Percentiles rank a stretch among this genome's conserved stretches.
Evolutionary conservation across 192 early-diverging fungal species (phyloP).

Genomic region (Podila epigama): DNA sequence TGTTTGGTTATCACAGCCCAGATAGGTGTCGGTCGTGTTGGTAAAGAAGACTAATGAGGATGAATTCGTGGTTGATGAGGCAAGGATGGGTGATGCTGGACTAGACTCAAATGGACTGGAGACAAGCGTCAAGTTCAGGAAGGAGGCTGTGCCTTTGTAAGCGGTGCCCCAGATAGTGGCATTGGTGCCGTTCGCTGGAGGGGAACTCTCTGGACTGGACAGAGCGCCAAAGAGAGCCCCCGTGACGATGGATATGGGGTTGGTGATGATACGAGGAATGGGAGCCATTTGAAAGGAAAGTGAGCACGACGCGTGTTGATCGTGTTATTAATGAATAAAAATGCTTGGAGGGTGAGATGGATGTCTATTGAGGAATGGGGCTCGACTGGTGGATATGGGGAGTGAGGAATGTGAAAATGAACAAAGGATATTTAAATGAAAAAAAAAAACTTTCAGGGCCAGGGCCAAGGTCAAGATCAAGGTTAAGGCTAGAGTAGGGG

Average conservation of each 20-base stretch:
- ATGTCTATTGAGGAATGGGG: not conserved
- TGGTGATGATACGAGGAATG: constrained; percentile 22
- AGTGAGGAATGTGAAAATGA: constrained; percentile 3
- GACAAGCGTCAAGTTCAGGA: constrained; percentile 25
- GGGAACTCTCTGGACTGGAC: constrained; percentile 30
- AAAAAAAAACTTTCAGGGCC: not conserved
- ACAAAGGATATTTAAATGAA: not conserved
- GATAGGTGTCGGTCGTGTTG: constrained; percentile 14
- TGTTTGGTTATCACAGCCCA: constrained; percentile 33
- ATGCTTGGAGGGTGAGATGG: no score
- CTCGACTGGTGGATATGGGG: not conserved
- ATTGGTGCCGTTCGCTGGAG: constrained; percentile 27
- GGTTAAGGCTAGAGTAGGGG: not conserved
- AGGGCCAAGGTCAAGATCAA: not conserved
- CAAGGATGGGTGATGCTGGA: not conserved
- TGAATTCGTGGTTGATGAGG: not conserved
- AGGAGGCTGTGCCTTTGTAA: constrained; percentile 39
- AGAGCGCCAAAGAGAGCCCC: constrained; percentile 40
- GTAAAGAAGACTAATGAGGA: constrained; percentile 36
- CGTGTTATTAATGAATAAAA: not conserved
- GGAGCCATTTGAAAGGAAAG: constrained; percentile 27
- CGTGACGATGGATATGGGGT: constrained; percentile 44
- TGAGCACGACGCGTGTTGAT: not conserved
- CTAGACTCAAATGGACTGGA: not conserved
- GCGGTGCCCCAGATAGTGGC: constrained; percentile 26